Evolutionary conservation across 2,329 filamentous ascomycete species (phyloP), one percentile per base, ranked within the genome.

Genomic region (Orbilia blumenaviensis): DNA sequence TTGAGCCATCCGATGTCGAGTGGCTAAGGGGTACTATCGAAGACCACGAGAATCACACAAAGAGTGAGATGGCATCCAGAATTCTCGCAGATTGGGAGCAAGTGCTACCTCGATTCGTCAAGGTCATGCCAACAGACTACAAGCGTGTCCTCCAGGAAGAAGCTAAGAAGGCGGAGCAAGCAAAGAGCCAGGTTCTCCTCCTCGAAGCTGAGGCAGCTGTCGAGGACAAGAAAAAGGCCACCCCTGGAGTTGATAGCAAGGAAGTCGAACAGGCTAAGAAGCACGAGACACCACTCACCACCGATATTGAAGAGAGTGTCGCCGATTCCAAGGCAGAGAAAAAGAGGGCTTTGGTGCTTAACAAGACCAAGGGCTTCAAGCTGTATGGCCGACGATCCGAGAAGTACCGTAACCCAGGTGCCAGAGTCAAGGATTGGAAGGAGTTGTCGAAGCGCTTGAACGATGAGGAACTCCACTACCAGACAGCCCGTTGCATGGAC

Each of bases 321-420:
- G 90, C 89, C 12, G 93, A 97, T 83, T 88, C 88, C 41, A 91
- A 92, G 80, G 90, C 89, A 1, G 93, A 97, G 85, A 96, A 97
- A 87, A 93, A 94, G 83, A 90, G 91, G 62, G 92, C 93, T 4
- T 87, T 97, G 18, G 92, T 97, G 5, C 88, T 98, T n/a, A 94
- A 98, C 86, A 98, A 98, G 88, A 98, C 94, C 0, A 90, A 90
- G 80, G 94, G 94, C 29, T 98, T 98, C 87, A 97, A 96, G 93
- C 95, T 96, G 84, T 98, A 97, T 85, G 89, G 92, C 82, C 92
- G 94, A 66, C 92, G 93, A 71, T 89, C 91, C 18, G 94, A 98
- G 86, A 97, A 97, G 85, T 97, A 97, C 83, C 91, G 94, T 79
- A 90, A 89, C 81, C 88, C 91, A 3, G 91, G 92, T 83, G 93